Percentiles rank a stretch among this genome's conserved stretches.
Conservation (phyloP, 108 stramenopile genomes). For the Cyclotella cryptica region DNA sequence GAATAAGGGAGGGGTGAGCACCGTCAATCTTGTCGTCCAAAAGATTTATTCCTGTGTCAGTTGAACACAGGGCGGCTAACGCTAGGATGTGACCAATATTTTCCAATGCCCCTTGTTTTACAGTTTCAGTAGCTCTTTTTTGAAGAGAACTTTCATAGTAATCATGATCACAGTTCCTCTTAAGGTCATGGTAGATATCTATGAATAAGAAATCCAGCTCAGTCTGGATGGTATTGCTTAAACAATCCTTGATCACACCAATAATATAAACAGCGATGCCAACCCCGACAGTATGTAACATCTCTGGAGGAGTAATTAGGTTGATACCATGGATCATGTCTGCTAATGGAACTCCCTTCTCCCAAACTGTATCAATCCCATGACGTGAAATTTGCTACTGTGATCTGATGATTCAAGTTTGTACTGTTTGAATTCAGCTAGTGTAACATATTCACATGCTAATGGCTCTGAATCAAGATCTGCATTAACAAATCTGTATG, state of each 20-base stretch:
- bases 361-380: slow-evolving; percentile 3
- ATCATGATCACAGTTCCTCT: slow-evolving; percentile 7
- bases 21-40: not conserved
- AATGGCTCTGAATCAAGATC: not conserved
- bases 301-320: not conserved
- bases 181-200: not conserved
- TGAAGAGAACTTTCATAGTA: not conserved
- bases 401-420: not conserved
- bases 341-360: not conserved
- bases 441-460: not conserved
- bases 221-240: not conserved
- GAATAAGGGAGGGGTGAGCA: no score
- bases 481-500: not conserved
- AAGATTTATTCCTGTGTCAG: not conserved
- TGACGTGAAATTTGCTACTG: not conserved
- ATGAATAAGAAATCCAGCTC: not conserved
- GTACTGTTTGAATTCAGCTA: not conserved
- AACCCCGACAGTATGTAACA: slow-evolving; percentile 4
- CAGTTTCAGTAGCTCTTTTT: not conserved
- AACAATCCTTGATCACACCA: not conserved
- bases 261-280: not conserved
- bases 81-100: not conserved
- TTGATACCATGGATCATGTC: slow-evolving; percentile 8
- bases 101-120: not conserved
- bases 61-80: not conserved